Evolutionary conservation across 169 alveolate species (phyloP), one percentile per base, ranked within the genome.

Genomic region (Haemoproteus tartakovskyi): DNA sequence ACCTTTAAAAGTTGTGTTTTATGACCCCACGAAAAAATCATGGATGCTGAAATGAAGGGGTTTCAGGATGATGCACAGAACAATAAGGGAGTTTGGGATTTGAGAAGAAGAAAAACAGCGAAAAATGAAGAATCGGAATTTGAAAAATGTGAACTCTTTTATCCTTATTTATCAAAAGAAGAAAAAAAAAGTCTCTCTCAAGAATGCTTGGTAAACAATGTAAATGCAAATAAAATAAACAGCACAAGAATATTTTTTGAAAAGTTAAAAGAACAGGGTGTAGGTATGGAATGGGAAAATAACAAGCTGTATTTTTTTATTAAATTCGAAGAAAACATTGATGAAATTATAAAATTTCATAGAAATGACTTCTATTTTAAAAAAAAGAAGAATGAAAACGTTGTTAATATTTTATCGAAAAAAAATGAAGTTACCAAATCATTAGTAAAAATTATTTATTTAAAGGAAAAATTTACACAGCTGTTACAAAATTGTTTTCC

Each of bases 291-390:
- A 21, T 11, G 38, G 18, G 14, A 40, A 12, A 60, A 60, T 60
- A 24, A 38, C 14, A 60, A 60, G 27, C 43, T 60, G 43, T 60
- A 60, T 40, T 41, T 60, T 3, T 40, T 33, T 24, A 16, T 60
- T 41, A 60, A 60, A 26, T 60, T 40, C 27, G 26, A 12, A 6
- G 57, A 60, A 11, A 5, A 38, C 26, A 38, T 60, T 40, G 74
- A 60, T 40, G 4, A 6, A 2, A n/a, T 60, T 21, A 21, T 41
- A 40, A 33, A 33, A 37, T 60, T 21, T 60, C 26, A 41, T 24
- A 60, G 27, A 19, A 60, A 43, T 9, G 74, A 60, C 22, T 22
- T 60, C 43, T 60, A 4, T 60, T 60, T 60, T 60, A 40, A 60
- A 60, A 40, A 19, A n/a, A 40, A 40, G 19, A 60, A 11, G 3